Evolutionary conservation across 768 basidiomycete species (phyloP), one percentile per base, ranked within the genome.

Genomic region (Russula sp.): DNA sequence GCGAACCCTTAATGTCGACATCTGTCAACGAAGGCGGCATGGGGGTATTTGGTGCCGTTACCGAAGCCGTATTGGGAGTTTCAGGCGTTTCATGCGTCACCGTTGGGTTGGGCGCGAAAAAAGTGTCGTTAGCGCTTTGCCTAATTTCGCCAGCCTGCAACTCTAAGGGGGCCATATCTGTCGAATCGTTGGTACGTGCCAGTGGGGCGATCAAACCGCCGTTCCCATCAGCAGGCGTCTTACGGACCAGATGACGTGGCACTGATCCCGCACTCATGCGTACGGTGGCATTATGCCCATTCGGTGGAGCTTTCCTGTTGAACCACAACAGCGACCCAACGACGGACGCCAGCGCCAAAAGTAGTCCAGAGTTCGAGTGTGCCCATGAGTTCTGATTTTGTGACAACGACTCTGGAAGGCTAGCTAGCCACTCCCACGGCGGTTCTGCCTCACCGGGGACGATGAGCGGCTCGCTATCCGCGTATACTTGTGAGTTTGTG

Each of bases 401-500:
- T 8, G 42, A 26, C 40, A 57, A 24, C 53, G 44, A 38, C 16
- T 63, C 62, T 44, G 62, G 49, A 46, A 64, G 18, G 34, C 16
- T 42, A 26, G 26, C 30, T 9, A 64, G 3, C 63, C 63, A 64
- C 13, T 61, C 59, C 64, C 59, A 61, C 20, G 59, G 40, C 6
- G 22, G 0, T 14, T 53, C 20, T 7, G 20, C 55, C 9, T 56
- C 49, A 10, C 24, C 42, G 8, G 57, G 42, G n/a, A 18, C 34
- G 20, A 26, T n/a, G 32, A 59, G 26, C 6, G 44, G 61, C 30
- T 60, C 65, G n/a, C 34, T 42, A 7, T 8, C 61, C 11, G 10
- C 51, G 14, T 53, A 63, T 56, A 32, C 49, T 55, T 51, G 42
- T 26, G 56, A 64, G 62, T 11, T 62, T 56, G 52, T 69, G 64